Conservation (phyloP, 2,329 filamentous ascomycete species). For the Fusarium sp. region DNA sequence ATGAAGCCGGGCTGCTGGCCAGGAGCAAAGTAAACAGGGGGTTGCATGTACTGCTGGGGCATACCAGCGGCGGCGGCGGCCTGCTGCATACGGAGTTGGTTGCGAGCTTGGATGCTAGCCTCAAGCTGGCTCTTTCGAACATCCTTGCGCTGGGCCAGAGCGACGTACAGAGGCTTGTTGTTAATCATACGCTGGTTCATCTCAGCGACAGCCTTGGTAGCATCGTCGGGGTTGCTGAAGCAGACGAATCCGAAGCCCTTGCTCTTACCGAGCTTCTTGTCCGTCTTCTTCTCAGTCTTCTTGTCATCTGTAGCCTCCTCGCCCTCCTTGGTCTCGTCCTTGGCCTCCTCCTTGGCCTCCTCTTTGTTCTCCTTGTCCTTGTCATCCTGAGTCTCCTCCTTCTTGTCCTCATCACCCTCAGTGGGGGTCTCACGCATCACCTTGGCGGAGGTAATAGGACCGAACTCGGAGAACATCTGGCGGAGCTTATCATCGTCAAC, state of each 20-base stretch:
- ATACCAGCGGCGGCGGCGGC: slow-evolving; percentile 89
- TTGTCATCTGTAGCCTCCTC: slow-evolving; percentile 60
- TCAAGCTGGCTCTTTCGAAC: slow-evolving; percentile 99
- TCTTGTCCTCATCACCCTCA: slow-evolving; percentile 63
- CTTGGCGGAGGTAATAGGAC: slow-evolving; percentile 97
- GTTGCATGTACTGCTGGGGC: slow-evolving; percentile 86
- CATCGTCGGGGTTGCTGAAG: slow-evolving; percentile 99
- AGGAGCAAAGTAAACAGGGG: slow-evolving; percentile 90
- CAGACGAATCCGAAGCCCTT: slow-evolving; percentile 99
- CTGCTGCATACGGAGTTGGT: slow-evolving; percentile 98
- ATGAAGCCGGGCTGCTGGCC: slow-evolving; percentile 79
- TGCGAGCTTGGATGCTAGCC: slow-evolving; percentile 98
- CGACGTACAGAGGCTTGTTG: slow-evolving; percentile 96
- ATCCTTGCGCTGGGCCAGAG: slow-evolving; percentile 98
- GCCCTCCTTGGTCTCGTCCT: slow-evolving; percentile 58
- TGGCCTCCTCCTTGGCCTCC: slow-evolving; percentile 56
- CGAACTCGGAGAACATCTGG: slow-evolving; percentile 88
- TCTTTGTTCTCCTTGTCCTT: slow-evolving; percentile 57
- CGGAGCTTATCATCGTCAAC: slow-evolving; percentile 98
- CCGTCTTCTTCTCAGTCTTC: slow-evolving; percentile 65
- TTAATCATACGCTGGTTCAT: slow-evolving; percentile 99
- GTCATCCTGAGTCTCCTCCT: slow-evolving; percentile 61
- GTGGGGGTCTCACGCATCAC: slow-evolving; percentile 88
- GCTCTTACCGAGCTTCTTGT: slow-evolving; percentile 89
- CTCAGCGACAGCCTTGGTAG: slow-evolving; percentile 97